Conservation (phyloP, 768 basidiomycete genomes). For the Amyloporia xantha region DNA sequence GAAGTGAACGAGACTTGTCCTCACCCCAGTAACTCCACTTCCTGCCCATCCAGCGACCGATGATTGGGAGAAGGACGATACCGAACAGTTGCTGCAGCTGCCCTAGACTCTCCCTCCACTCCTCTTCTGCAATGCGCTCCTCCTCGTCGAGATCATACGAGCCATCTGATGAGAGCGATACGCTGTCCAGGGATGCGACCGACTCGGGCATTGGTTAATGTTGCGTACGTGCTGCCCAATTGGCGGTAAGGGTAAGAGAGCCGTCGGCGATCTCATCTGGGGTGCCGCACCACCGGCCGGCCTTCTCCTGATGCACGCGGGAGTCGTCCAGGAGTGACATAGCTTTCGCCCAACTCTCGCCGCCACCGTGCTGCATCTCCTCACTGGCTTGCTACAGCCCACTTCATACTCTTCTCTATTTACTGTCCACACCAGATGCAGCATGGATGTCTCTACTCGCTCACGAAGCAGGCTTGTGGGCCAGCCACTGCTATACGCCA, state of each 20-base stretch:
- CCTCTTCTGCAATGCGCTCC: slow-evolving; percentile 70
- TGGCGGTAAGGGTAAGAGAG: background rate
- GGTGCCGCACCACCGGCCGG: background rate
- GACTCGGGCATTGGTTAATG: slow-evolving; percentile 66
- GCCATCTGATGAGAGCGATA: slow-evolving; percentile 35
- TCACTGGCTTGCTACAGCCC: too few relatives aligned
- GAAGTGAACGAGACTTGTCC: too few relatives aligned
- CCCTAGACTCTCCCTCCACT: slow-evolving; percentile 88
- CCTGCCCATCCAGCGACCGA: slow-evolving; percentile 86
- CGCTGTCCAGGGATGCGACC: slow-evolving; percentile 53
- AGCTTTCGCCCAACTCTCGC: background rate
- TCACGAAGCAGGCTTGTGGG: slow-evolving; percentile 59
- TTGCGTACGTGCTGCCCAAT: too few relatives aligned
- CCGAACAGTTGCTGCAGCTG: slow-evolving; percentile 80
- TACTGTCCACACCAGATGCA: slow-evolving; percentile 33
- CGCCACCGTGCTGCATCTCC: background rate
- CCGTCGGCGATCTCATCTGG: background rate
- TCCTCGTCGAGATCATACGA: slow-evolving; percentile 63
- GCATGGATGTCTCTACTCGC: slow-evolving; percentile 38
- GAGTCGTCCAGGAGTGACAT: slow-evolving; percentile 7
- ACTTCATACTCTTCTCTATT: slow-evolving; percentile 8
- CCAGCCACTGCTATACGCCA: slow-evolving; percentile 69
- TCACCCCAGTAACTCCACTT: slow-evolving; percentile 84
- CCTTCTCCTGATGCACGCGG: background rate
- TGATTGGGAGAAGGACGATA: slow-evolving; percentile 74